Conservation (phyloP, 495 filamentous ascomycete species). For the Hyaloscypha finlandica region DNA sequence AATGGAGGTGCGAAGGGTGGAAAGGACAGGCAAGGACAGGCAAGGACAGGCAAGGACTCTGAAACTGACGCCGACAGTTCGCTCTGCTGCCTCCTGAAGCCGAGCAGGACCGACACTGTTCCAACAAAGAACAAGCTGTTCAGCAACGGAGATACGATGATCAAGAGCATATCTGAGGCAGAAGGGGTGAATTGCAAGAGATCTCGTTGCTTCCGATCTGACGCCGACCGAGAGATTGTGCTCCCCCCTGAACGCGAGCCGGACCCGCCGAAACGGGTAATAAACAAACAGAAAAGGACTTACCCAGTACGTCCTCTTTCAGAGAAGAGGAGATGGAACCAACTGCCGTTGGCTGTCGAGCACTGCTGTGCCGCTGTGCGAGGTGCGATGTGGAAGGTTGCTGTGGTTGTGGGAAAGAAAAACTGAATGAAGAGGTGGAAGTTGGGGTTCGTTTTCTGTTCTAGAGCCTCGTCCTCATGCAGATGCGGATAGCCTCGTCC, state of each 20-base stretch:
- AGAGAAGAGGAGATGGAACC: slow-evolving; percentile 2
- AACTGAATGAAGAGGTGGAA: background rate
- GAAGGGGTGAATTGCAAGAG: no score
- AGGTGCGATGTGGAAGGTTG: background rate
- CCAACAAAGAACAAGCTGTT: no score
- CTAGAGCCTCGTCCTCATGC: no score
- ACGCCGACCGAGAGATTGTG: background rate
- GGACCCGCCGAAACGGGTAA: background rate
- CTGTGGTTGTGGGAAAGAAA: background rate
- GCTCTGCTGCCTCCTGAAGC: no score
- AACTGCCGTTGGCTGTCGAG: background rate
- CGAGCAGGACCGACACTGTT: no score
- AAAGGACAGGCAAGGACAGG: no score
- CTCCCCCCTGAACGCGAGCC: background rate
- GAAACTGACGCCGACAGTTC: background rate
- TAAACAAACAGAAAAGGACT: background rate
- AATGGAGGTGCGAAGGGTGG: background rate
- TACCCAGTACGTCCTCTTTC: slow-evolving; percentile 10
- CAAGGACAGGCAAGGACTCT: no score
- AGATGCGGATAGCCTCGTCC: no score
- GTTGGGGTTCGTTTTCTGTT: background rate
- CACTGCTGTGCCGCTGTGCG: background rate
- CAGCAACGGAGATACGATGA: no score
- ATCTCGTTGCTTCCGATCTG: background rate
- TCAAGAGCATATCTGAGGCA: no score